Percentiles rank a stretch among this genome's conserved stretches.
These are phyloP conservation scores for Saccharomyces hybrid DNA, from an alignment of 1,139 yeast species.

Conservation along the genomic window DNA sequence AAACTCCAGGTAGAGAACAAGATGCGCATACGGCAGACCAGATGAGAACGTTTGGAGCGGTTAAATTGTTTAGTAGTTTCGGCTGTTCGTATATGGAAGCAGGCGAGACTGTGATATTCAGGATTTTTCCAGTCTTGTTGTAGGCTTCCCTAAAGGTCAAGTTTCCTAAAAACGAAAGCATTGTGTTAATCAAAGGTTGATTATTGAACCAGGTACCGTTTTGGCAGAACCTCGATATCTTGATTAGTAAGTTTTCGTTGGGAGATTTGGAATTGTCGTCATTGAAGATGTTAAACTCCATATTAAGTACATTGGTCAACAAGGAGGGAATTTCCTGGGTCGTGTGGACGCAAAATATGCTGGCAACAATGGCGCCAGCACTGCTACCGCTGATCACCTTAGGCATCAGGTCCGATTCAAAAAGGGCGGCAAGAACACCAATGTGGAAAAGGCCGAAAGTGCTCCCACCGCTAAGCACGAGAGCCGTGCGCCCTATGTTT, in stretches of 20 bases:
- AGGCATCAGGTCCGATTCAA: slow-evolving; percentile 71
- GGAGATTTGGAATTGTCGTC: slow-evolving; percentile 42
- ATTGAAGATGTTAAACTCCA: slow-evolving; percentile 67
- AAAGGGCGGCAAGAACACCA: slow-evolving; percentile 77
- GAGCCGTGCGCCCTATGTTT: slow-evolving; percentile 88
- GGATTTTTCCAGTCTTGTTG: slow-evolving; percentile 73
- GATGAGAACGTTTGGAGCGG: slow-evolving; percentile 90
- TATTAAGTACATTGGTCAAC: slow-evolving; percentile 46
- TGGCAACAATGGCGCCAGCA: slow-evolving; percentile 93
- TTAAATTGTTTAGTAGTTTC: slow-evolving; percentile 73
- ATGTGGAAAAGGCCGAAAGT: slow-evolving; percentile 89
- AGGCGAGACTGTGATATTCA: slow-evolving; percentile 87
- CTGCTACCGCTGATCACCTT: slow-evolving; percentile 91
- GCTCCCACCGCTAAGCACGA: slow-evolving; percentile 91
- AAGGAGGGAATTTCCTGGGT: slow-evolving; percentile 62
- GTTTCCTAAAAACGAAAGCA: slow-evolving; percentile 79
- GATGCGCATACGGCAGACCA: slow-evolving; percentile 98
- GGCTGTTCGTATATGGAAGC: slow-evolving; percentile 78
- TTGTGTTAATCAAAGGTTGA: slow-evolving; percentile 59
- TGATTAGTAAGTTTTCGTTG: slow-evolving; percentile 38
- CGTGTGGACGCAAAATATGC: slow-evolving; percentile 74
- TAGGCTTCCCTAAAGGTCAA: slow-evolving; percentile 92
- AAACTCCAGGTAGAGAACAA: slow-evolving; percentile 87
- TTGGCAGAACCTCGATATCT: slow-evolving; percentile 41
- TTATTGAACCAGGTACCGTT: slow-evolving; percentile 85